phyloP scores from a whole-genome alignment of 1,284 basidiomycete species.

The Ceratobasidium sp. region DNA sequence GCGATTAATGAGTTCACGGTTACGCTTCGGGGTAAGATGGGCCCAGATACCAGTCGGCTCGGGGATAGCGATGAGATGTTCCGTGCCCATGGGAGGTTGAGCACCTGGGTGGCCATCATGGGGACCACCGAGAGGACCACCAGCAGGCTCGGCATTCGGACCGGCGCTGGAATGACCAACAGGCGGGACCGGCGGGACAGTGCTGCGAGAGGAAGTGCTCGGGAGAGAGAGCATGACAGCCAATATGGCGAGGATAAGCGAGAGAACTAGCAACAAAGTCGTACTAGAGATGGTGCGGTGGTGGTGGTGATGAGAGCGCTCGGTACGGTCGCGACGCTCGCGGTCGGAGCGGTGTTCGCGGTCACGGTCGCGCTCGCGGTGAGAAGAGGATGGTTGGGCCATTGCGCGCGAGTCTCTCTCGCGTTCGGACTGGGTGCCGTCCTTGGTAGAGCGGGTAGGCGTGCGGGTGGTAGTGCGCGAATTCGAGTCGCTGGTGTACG shows the following conservation, averaged over 20 bases:
- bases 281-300: constrained; percentile 89
- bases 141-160: not conserved
- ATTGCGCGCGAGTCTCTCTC: constrained; percentile 23
- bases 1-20: constrained; percentile 81
- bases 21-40: constrained; percentile 81
- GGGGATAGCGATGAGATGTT: constrained; percentile 56
- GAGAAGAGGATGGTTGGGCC: constrained; percentile 87
- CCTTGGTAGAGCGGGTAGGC: constrained; percentile 27
- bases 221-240: constrained; percentile 88
- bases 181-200: constrained; percentile 45
- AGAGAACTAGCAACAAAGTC: constrained; percentile 84
- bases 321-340: constrained; percentile 64
- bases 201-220: constrained; percentile 55
- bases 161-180: not conserved
- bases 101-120: not conserved
- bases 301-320: constrained; percentile 72
- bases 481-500: constrained; percentile 37
- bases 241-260: constrained; percentile 82
- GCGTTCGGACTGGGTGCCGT: constrained; percentile 30
- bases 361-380: constrained; percentile 60
- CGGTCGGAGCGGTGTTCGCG: constrained; percentile 69
- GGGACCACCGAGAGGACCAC: not conserved
- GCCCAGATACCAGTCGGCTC: constrained; percentile 72
- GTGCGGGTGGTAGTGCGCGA: constrained; percentile 32
- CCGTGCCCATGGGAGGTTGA: constrained; percentile 41